Evolutionary conservation across 2,329 filamentous ascomycete species (phyloP).

Genomic region (Phyllosticta ampelicida): DNA sequence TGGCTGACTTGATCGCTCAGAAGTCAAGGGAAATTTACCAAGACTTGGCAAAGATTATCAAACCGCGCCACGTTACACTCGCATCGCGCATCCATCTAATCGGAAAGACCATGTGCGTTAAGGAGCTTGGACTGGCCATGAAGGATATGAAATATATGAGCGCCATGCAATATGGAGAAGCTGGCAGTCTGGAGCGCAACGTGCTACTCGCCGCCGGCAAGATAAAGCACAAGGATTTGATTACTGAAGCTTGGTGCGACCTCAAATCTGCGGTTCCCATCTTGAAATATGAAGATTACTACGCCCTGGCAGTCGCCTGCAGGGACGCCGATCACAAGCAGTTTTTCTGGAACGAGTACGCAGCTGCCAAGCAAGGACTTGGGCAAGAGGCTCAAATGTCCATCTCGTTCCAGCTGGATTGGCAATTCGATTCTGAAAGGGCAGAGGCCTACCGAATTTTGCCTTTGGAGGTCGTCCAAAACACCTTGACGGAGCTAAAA

Average conservation of each 20-base stretch:
- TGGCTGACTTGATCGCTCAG: constrained; percentile 1
- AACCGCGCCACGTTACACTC: constrained; percentile 15
- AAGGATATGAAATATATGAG: neutral
- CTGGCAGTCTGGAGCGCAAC: neutral
- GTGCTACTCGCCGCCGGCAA: constrained; percentile 22
- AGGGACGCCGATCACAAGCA: constrained; percentile 14
- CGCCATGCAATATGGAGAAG: neutral
- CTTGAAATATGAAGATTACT: constrained; percentile 22
- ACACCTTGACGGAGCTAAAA: constrained; percentile 17
- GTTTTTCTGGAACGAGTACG: constrained; percentile 20
- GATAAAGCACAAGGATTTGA: constrained; percentile 15
- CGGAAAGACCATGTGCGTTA: constrained; percentile 13
- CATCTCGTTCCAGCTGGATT: constrained; percentile 1
- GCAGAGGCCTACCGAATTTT: constrained; percentile 2
- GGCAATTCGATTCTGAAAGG: neutral
- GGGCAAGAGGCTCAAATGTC: constrained; percentile 11
- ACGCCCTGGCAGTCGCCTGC: constrained; percentile 23
- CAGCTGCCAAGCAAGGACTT: constrained; percentile 17
- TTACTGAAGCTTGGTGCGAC: constrained; percentile 19
- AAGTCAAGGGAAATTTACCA: constrained; percentile 1
- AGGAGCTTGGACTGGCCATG: constrained; percentile 3
- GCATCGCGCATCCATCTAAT: constrained; percentile 22
- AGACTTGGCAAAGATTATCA: constrained; percentile 13
- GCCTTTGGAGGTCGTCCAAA: constrained; percentile 2
- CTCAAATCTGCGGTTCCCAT: constrained; percentile 16